Evolutionary conservation across 306 rosid genomes (phyloP).

Genomic region (Pterocarpus santalinus): DNA sequence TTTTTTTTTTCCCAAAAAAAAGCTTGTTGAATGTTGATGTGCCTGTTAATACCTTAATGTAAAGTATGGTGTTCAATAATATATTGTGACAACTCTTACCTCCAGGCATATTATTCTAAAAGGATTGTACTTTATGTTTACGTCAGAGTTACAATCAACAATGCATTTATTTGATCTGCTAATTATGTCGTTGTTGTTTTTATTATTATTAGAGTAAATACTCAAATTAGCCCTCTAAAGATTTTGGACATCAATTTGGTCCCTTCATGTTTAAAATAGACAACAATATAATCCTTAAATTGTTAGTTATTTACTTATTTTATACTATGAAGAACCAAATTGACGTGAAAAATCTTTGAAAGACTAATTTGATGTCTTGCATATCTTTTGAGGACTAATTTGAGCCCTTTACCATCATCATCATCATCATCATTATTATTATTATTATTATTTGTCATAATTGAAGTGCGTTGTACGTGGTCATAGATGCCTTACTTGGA

Average conservation of each 20-base stretch:
- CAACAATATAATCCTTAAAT: no score
- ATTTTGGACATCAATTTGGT: no score
- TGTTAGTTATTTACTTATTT: no score
- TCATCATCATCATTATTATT: no score
- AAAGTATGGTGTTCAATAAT: conserved; percentile 4
- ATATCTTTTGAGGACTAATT: no score
- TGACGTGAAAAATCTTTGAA: no score
- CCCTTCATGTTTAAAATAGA: neutral
- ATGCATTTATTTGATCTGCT: conserved; percentile 25
- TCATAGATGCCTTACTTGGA: conserved; percentile 84
- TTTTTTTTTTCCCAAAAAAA: neutral
- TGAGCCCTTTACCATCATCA: no score
- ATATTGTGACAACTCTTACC: neutral
- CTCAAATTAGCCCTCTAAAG: no score
- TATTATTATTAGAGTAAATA: neutral
- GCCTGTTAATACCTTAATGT: conserved; percentile 22
- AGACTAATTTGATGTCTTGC: no score
- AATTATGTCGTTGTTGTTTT: neutral
- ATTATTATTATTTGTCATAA: neutral
- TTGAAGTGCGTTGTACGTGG: conserved; percentile 51
- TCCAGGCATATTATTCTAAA: conserved; percentile 23
- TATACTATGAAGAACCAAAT: no score
- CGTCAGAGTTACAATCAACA: conserved; percentile 6
- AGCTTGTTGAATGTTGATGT: conserved; percentile 7
- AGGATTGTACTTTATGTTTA: neutral